Evolutionary conservation across 1,139 yeast genomes (phyloP).

Genomic region (Candida sp.): DNA sequence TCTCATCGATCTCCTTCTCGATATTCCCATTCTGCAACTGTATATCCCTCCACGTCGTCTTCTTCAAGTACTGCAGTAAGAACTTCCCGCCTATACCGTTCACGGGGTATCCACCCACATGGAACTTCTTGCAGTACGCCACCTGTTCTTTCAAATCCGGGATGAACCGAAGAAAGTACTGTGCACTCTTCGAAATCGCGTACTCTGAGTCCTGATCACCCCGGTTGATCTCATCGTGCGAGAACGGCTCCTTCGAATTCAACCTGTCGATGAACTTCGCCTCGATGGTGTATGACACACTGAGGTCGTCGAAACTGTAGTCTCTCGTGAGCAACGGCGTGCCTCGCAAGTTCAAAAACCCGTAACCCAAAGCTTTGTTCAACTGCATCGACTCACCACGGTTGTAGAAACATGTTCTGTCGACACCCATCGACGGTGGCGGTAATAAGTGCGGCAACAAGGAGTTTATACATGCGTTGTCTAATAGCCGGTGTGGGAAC

Average conservation of each 20-base stretch:
- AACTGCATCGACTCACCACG: conserved; percentile 38
- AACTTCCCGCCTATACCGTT: conserved; percentile 43
- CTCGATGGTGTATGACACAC: conserved; percentile 48
- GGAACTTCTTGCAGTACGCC: conserved; percentile 25
- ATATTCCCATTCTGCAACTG: conserved; percentile 30
- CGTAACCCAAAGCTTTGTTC: conserved; percentile 51
- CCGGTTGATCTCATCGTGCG: conserved; percentile 40
- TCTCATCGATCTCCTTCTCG: conserved; percentile 42
- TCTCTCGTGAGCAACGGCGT: conserved; percentile 49
- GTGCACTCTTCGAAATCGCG: conserved; percentile 39
- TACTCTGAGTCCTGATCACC: conserved; percentile 30
- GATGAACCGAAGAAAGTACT: conserved; percentile 44
- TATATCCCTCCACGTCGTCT: conserved; percentile 40
- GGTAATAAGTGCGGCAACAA: conserved; percentile 56
- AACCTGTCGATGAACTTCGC: conserved; percentile 46
- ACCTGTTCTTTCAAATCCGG: conserved; percentile 41
- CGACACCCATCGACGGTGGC: conserved; percentile 72
- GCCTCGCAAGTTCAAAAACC: conserved; percentile 42
- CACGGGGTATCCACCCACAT: conserved; percentile 26
- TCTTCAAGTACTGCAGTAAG: conserved; percentile 26
- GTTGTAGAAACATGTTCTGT: conserved; percentile 42
- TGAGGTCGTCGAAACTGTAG: conserved; percentile 44
- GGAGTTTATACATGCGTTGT: conserved; percentile 59
- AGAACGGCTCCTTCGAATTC: conserved; percentile 30
- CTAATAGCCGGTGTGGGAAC: conserved; percentile 62